These are phyloP conservation scores for Zygosaccharomyces bisporus DNA, from an alignment of 805 yeast species.

Conservation along the genomic window DNA sequence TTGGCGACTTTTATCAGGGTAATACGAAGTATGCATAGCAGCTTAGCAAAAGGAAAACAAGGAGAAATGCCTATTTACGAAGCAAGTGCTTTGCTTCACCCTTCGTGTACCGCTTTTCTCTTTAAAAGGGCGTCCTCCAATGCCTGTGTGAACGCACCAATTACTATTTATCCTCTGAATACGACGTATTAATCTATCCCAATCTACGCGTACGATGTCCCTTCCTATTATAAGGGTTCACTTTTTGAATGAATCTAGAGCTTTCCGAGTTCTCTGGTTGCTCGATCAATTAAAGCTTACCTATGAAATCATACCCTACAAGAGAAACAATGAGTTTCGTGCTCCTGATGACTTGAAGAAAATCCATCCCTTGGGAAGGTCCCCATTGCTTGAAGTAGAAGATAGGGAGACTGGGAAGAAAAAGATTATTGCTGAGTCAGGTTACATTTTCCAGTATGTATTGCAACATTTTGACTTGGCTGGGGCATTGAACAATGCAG, in stretches of 20 bases:
- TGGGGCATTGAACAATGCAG: conserved; percentile 38
- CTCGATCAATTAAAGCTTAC: conserved; percentile 56
- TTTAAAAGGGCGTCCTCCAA: neutral
- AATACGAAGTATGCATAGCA: too few relatives aligned
- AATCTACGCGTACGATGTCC: conserved; percentile 13
- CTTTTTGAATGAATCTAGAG: conserved; percentile 44
- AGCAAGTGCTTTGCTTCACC: neutral
- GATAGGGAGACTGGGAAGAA: conserved; percentile 31
- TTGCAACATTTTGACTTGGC: conserved; percentile 46
- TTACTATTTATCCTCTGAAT: too few relatives aligned
- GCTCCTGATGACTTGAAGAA: conserved; percentile 49
- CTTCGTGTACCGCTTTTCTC: neutral
- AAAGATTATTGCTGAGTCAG: conserved; percentile 53
- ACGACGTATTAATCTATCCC: too few relatives aligned
- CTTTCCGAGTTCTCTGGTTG: conserved; percentile 60
- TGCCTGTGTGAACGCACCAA: too few relatives aligned
- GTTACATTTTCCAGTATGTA: conserved; percentile 52
- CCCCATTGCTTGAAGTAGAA: conserved; percentile 54
- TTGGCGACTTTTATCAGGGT: too few relatives aligned
- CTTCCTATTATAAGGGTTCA: conserved; percentile 23
- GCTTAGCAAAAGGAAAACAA: too few relatives aligned
- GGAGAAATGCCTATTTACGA: too few relatives aligned
- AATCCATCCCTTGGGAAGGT: conserved; percentile 60
- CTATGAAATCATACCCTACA: conserved; percentile 51
- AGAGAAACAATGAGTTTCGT: conserved; percentile 45